phyloP scores from a whole-genome alignment of 805 yeast species.

The Schizosaccharomyces pombe region DNA sequence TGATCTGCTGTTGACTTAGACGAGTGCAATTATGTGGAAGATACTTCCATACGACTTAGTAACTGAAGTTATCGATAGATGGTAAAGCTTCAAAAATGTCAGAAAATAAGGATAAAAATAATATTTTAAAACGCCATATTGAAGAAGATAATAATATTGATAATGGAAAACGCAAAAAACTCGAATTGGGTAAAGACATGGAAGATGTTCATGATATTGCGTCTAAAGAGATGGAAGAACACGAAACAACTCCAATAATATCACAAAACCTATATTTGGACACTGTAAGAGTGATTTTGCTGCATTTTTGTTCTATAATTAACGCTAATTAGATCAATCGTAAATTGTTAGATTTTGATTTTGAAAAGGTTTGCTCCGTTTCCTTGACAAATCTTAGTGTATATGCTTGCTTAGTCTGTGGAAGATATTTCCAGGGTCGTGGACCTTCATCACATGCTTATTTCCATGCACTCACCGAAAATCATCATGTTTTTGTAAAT shows the following conservation, averaged over 20 bases:
- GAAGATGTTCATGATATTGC: background rate
- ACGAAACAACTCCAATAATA: background rate
- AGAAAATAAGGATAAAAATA: background rate
- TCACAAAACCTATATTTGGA: background rate
- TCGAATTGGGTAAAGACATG: too few species aligned
- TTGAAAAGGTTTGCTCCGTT: slow-evolving; percentile 40
- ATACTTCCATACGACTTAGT: too few species aligned
- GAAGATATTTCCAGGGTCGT: slow-evolving; percentile 43
- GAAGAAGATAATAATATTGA: background rate
- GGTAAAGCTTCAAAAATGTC: background rate
- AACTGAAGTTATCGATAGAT: background rate
- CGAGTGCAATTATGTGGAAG: too few species aligned
- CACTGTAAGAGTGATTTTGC: background rate
- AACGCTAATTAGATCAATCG: slow-evolving; percentile 4
- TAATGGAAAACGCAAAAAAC: background rate
- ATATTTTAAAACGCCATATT: background rate
- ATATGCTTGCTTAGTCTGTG: slow-evolving; percentile 53
- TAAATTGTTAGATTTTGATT: slow-evolving; percentile 35
- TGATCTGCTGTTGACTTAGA: too few species aligned
- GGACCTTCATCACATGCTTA: slow-evolving; percentile 41
- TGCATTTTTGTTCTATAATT: background rate
- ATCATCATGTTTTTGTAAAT: slow-evolving; percentile 42
- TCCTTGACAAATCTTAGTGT: slow-evolving; percentile 38
- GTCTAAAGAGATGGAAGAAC: background rate
- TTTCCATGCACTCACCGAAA: slow-evolving; percentile 35